phyloP scores from a whole-genome alignment of 352 stramenopile species.

The Phytophthora sojae region DNA sequence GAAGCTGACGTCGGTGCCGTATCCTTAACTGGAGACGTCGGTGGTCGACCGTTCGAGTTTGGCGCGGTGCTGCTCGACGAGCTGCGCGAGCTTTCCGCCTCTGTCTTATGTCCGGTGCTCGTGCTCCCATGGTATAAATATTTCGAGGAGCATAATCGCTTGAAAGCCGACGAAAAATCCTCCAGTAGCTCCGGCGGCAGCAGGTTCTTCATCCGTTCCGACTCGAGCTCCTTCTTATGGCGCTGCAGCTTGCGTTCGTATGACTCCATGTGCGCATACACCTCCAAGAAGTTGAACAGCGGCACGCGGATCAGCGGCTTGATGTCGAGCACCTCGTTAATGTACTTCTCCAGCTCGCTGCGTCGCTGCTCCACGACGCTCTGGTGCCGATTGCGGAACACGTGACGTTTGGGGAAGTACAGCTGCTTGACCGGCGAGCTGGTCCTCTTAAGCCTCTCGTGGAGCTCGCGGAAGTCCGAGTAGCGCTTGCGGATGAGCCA shows the following conservation, averaged over 20 bases:
- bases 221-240: conserved; percentile 90
- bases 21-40: conserved; percentile 60
- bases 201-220: conserved; percentile 89
- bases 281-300: conserved; percentile 90
- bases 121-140: conserved; percentile 77
- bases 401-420: conserved; percentile 87
- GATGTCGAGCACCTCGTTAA: conserved; percentile 88
- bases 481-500: conserved; percentile 92
- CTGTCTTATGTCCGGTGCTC: conserved; percentile 34
- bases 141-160: conserved; percentile 85
- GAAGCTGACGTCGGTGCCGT: conserved; percentile 27
- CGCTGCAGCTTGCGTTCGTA: conserved; percentile 87
- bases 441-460: conserved; percentile 84
- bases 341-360: conserved; percentile 88
- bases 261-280: conserved; percentile 89
- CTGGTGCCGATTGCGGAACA: conserved; percentile 87
- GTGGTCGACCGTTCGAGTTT: conserved; percentile 29
- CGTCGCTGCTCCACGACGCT: conserved; percentile 88
- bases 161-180: conserved; percentile 81
- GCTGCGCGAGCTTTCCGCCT: conserved; percentile 33
- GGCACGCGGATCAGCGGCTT: conserved; percentile 80
- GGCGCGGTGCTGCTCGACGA: conserved; percentile 26
- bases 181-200: conserved; percentile 66
- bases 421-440: conserved; percentile 82
- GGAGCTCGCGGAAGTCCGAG: conserved; percentile 89